A percentile compares a stretch with the other conserved stretches of the same genome.
Evolutionary conservation across 106 monocot species (phyloP).

Genomic region (Hemerocallis citrina): DNA sequence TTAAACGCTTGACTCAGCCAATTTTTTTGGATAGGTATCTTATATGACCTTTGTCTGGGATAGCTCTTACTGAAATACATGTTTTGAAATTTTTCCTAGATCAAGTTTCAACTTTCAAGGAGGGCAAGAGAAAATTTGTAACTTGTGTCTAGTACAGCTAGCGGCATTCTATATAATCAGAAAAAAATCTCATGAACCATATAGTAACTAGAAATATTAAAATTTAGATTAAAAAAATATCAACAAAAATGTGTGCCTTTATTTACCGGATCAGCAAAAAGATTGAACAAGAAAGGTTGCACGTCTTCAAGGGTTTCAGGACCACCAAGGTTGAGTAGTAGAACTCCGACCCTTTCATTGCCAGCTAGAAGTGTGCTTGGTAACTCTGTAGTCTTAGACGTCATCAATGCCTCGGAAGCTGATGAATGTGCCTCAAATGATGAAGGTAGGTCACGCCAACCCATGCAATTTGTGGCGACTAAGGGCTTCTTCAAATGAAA

Average conservation of each 20-base stretch:
- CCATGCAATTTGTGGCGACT: conserved; percentile 12
- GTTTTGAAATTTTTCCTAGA: too few species aligned
- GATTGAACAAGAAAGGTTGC: conserved; percentile 78
- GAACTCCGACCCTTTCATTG: conserved; percentile 49
- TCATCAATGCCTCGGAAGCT: conserved; percentile 56
- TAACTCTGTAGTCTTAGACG: conserved; percentile 29
- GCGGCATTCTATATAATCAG: neutral
- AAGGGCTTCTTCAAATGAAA: conserved; percentile 11
- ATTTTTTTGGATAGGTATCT: too few species aligned
- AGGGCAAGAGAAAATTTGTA: neutral
- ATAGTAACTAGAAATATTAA: neutral
- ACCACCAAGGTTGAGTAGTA: conserved; percentile 79
- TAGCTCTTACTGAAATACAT: too few species aligned
- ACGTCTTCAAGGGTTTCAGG: conserved; percentile 84
- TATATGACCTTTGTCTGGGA: too few species aligned
- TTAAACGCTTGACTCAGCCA: too few species aligned
- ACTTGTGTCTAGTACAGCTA: neutral
- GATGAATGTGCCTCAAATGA: conserved; percentile 29
- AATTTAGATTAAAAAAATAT: neutral
- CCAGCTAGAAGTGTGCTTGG: conserved; percentile 31
- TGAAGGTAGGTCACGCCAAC: conserved; percentile 15
- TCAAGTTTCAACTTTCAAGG: neutral
- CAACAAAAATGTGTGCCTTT: neutral
- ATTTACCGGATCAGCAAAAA: conserved; percentile 82
- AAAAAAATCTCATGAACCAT: neutral